phyloP scores from a whole-genome alignment of 257 asterid species.

The Solanum paucissectum region DNA sequence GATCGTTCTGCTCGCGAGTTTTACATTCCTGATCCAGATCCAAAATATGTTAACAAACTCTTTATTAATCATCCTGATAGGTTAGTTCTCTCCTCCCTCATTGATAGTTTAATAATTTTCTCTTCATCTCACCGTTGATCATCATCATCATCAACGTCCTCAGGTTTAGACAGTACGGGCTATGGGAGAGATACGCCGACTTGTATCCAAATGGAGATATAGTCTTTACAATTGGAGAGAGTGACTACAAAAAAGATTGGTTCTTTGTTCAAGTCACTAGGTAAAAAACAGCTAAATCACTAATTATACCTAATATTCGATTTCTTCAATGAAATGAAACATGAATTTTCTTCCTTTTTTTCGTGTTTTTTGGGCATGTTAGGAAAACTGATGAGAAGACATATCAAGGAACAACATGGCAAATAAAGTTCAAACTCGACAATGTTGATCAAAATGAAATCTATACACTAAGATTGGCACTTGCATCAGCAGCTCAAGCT shows the following conservation, averaged over 20 bases:
- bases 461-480: constrained; percentile 55
- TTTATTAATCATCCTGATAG: constrained; percentile 55
- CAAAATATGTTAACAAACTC: constrained; percentile 40
- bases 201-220: constrained; percentile 59
- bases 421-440: constrained; percentile 35
- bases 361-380: background rate
- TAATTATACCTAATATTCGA: background rate
- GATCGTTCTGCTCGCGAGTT: constrained; percentile 66
- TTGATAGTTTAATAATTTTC: background rate
- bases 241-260: constrained; percentile 63
- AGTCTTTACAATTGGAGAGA: constrained; percentile 52
- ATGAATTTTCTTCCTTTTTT: background rate
- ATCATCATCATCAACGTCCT: background rate
- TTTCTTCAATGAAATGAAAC: background rate
- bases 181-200: constrained; percentile 73
- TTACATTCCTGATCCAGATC: constrained; percentile 63
- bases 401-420: constrained; percentile 59
- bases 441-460: constrained; percentile 13
- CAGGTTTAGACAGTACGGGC: constrained; percentile 89
- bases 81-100: constrained; percentile 5
- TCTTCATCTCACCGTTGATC: background rate
- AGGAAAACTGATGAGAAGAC: constrained; percentile 35
- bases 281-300: constrained; percentile 12
- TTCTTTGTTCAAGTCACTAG: constrained; percentile 80
- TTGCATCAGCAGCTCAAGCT: constrained; percentile 54